phyloP scores from a whole-genome alignment of 1,284 basidiomycete genomes.

The Takashimella koratensis region DNA sequence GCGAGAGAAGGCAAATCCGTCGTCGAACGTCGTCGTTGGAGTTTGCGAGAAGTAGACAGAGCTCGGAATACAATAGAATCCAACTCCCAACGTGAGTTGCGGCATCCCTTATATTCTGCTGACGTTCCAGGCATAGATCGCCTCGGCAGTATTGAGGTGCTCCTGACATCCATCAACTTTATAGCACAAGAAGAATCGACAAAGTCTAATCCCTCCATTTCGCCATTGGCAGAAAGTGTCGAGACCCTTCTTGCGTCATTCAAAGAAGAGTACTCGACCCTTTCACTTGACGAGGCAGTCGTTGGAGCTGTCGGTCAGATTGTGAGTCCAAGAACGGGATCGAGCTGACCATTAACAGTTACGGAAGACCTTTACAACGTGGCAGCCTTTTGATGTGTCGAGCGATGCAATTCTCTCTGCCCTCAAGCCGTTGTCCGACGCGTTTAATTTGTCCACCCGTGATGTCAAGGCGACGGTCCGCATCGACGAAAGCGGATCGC shows the following conservation, averaged over 20 bases:
- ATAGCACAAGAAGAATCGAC: constrained; percentile 60
- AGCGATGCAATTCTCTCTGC: constrained; percentile 34
- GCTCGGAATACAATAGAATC: constrained; percentile 63
- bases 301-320: constrained; percentile 83
- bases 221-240: constrained; percentile 66
- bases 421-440: constrained; percentile 46
- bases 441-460: constrained; percentile 29
- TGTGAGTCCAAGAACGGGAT: constrained; percentile 48
- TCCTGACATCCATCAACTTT: constrained; percentile 64
- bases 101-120: background rate
- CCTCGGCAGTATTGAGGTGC: constrained; percentile 67
- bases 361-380: constrained; percentile 26
- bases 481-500: constrained; percentile 7
- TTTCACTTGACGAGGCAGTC: constrained; percentile 82
- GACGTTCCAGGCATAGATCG: constrained; percentile 62
- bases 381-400: constrained; percentile 41
- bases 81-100: constrained; percentile 39
- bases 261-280: constrained; percentile 70
- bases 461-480: constrained; percentile 10
- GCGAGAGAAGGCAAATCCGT: constrained; percentile 83
- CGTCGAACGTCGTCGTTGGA: constrained; percentile 70
- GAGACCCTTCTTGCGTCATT: constrained; percentile 68
- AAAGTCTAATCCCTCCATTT: constrained; percentile 61
- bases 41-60: constrained; percentile 62
- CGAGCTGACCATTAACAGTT: constrained; percentile 12